These are phyloP conservation scores for Botryosphaeria agaves DNA, from an alignment of 2,329 filamentous ascomycete species.

Conservation along the genomic window DNA sequence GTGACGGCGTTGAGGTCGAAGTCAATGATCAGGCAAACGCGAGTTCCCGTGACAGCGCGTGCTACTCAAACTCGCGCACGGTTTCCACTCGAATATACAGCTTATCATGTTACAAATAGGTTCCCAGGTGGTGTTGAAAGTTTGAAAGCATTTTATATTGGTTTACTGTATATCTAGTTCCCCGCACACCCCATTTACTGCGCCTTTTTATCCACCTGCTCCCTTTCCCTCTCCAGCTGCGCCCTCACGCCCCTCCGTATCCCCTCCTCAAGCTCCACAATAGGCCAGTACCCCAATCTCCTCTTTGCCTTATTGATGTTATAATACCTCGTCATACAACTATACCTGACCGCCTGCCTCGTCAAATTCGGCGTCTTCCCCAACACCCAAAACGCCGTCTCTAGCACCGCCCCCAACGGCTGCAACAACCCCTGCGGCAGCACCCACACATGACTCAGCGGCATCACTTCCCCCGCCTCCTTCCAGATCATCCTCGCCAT, in stretches of 20 bases:
- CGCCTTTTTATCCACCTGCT: constrained; percentile 6
- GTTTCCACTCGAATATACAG: too few species aligned
- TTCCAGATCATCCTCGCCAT: constrained; percentile 30
- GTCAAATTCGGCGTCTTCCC: constrained; percentile 29
- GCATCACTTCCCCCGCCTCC: constrained; percentile 21
- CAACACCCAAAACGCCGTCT: constrained; percentile 26
- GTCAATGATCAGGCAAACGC: too few species aligned
- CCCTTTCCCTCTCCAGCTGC: constrained; percentile 9
- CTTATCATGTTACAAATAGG: too few species aligned
- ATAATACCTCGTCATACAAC: constrained; percentile 62
- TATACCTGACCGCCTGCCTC: constrained; percentile 38
- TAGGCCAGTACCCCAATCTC: constrained; percentile 50
- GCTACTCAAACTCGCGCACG: too few species aligned
- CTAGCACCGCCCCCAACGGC: constrained; percentile 24
- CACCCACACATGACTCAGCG: constrained; percentile 22
- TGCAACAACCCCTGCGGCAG: constrained; percentile 23
- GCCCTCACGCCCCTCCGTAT: constrained; percentile 25
- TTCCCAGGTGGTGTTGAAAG: too few species aligned
- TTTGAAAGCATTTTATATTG: too few species aligned
- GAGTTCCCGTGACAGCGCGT: too few species aligned
- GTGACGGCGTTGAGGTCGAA: too few species aligned
- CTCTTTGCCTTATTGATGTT: constrained; percentile 58
- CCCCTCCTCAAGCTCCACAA: constrained; percentile 50
- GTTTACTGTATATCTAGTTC: too few species aligned
- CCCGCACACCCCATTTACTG: constrained; percentile 1